Evolutionary conservation across 73 alveolate genomes (phyloP).

Genomic region (Paramecium biaurelia): DNA sequence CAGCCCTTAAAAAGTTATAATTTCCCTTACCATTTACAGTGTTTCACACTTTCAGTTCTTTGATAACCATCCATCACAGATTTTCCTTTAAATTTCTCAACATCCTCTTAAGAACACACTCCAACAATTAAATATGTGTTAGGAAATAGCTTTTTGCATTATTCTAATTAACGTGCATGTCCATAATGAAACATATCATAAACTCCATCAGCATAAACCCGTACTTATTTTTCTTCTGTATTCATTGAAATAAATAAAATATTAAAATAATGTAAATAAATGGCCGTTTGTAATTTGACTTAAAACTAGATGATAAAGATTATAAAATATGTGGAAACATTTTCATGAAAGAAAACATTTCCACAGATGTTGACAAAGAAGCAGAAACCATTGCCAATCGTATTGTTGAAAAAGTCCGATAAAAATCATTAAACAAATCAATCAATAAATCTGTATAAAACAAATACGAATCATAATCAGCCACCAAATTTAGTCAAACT

Average conservation of each 20-base stretch:
- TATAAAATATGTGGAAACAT: slow-evolving; percentile 4
- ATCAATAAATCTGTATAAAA: not conserved
- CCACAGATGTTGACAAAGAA: not conserved
- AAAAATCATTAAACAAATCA: not conserved
- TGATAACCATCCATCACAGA: slow-evolving; percentile 93
- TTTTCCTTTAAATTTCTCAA: slow-evolving; percentile 90
- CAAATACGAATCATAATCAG: not conserved
- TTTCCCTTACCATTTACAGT: slow-evolving; percentile 82
- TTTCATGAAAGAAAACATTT: not conserved
- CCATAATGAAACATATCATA: slow-evolving; percentile 94
- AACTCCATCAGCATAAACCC: slow-evolving; percentile 96
- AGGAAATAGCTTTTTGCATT: slow-evolving; percentile 93
- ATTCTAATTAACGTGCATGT: slow-evolving; percentile 90
- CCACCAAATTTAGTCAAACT: not conserved
- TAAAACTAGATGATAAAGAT: not conserved
- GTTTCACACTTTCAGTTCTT: slow-evolving; percentile 91
- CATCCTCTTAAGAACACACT: slow-evolving; percentile 94
- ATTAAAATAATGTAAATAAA: slow-evolving; percentile 32
- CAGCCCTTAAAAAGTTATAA: slow-evolving; percentile 68
- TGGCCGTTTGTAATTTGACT: slow-evolving; percentile 47
- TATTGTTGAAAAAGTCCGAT: not conserved
- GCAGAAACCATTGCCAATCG: slow-evolving; percentile 28
- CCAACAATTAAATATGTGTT: slow-evolving; percentile 93
- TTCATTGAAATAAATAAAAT: not conserved
- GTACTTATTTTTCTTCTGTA: slow-evolving; percentile 77